These are phyloP conservation scores for Triticum urartu DNA, from an alignment of 176 grass and related monocot species.

Conservation along the genomic window DNA sequence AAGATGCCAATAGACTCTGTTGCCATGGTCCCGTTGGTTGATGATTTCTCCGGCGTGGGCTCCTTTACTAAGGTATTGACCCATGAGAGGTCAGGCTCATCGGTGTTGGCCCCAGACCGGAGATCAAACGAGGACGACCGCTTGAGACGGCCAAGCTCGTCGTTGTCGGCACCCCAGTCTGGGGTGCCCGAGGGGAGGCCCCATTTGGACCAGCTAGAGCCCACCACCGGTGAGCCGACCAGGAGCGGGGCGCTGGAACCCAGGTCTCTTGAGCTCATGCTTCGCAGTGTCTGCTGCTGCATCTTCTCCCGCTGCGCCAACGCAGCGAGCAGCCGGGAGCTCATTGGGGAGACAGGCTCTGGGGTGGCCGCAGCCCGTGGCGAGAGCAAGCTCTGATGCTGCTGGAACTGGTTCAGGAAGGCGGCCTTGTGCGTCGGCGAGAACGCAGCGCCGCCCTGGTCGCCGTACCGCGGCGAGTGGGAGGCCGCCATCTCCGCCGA, in stretches of 20 bases:
- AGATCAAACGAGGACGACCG: constrained; percentile 61
- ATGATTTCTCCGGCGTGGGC: constrained; percentile 36
- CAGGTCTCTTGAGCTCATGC: constrained; percentile 70
- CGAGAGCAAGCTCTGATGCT: constrained; percentile 58
- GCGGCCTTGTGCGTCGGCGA: constrained; percentile 47
- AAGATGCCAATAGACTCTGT: constrained; percentile 32
- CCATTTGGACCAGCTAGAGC: constrained; percentile 60
- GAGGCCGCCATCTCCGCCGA: constrained; percentile 36
- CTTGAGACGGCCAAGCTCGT: constrained; percentile 61
- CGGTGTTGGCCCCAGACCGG: constrained; percentile 23
- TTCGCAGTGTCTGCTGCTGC: constrained; percentile 66
- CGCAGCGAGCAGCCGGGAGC: constrained; percentile 41
- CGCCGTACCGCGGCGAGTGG: constrained; percentile 36
- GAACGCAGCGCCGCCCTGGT: constrained; percentile 37
- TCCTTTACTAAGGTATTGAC: constrained; percentile 73
- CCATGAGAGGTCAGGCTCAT: constrained; percentile 72
- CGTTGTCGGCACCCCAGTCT: constrained; percentile 56
- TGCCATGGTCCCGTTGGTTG: neutral
- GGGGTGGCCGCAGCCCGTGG: constrained; percentile 28
- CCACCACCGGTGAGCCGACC: constrained; percentile 43
- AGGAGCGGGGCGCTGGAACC: constrained; percentile 24
- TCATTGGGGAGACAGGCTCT: constrained; percentile 57
- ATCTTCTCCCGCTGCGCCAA: constrained; percentile 60
- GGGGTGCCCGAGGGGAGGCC: constrained; percentile 40
- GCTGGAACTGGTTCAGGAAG: constrained; percentile 56